Conservation (phyloP, 208 protist genomes). For the Leishmania lainsoni region DNA sequence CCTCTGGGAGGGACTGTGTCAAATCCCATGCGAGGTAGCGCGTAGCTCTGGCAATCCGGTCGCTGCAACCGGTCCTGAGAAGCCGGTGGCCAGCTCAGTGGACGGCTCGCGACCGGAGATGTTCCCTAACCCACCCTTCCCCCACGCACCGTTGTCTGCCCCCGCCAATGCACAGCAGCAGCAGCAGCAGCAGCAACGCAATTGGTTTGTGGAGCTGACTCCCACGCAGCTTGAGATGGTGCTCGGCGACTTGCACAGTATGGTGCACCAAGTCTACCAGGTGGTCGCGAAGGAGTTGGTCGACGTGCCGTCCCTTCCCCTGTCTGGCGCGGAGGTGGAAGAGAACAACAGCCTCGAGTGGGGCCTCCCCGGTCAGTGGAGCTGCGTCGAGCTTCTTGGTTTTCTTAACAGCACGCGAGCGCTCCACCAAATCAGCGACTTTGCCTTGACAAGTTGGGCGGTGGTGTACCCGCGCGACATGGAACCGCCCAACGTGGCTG, state of each 20-base stretch:
- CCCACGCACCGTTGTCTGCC: not conserved
- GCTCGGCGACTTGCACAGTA: conserved; percentile 13
- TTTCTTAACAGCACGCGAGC: conserved; percentile 47
- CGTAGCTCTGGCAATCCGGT: not conserved
- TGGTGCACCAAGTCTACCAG: conserved; percentile 17
- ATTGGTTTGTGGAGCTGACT: conserved; percentile 20
- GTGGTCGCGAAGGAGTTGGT: conserved; percentile 10
- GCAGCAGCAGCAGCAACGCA: conserved; percentile 8
- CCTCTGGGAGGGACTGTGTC: conserved; percentile 45
- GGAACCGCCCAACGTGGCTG: conserved; percentile 17
- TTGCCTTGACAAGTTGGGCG: conserved; percentile 48
- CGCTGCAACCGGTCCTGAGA: not conserved
- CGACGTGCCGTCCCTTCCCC: conserved; percentile 7
- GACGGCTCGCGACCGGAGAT: too few relatives aligned
- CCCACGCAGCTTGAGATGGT: conserved; percentile 20
- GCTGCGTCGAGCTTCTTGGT: conserved; percentile 35
- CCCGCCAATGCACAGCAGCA: not conserved
- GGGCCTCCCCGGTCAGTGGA: conserved; percentile 28
- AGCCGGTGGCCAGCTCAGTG: conserved; percentile 1
- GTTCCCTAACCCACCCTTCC: not conserved
- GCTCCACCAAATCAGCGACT: conserved; percentile 53
- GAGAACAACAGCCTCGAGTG: not conserved
- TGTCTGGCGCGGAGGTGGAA: conserved; percentile 1
- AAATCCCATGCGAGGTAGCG: conserved; percentile 16
- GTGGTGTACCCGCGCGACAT: conserved; percentile 32